phyloP scores from a whole-genome alignment of 495 filamentous ascomycete species.

The Delitschia confertaspora region DNA sequence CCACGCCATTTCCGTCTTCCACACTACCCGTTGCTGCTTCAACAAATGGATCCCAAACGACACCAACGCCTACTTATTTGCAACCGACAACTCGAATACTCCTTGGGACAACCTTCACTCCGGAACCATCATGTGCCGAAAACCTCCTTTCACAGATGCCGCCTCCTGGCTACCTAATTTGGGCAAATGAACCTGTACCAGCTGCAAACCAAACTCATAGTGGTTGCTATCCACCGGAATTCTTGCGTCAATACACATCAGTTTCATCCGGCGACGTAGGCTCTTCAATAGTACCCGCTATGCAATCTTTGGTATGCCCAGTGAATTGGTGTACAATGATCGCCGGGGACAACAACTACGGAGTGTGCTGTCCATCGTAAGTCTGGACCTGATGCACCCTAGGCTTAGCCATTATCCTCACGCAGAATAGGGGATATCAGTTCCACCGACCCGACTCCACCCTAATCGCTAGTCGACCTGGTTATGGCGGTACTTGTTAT shows the following conservation, averaged over 20 bases:
- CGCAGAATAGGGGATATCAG: constrained; percentile 6
- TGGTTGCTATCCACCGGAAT: constrained; percentile 10
- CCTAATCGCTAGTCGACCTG: constrained; percentile 10
- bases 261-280: constrained; percentile 4
- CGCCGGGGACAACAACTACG: constrained; percentile 11
- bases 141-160: constrained; percentile 3
- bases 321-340: constrained; percentile 13
- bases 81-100: constrained; percentile 4
- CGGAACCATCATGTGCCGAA: constrained; percentile 9
- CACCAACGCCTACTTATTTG: not conserved
- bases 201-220: not conserved
- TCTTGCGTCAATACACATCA: constrained; percentile 6
- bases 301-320: constrained; percentile 14
- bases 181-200: constrained; percentile 15
- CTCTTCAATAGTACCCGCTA: constrained; percentile 12
- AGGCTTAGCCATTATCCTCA: not conserved
- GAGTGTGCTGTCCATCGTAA: constrained; percentile 18
- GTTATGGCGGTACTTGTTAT: constrained; percentile 17
- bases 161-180: constrained; percentile 6
- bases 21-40: too few relatives aligned
- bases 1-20: too few relatives aligned
- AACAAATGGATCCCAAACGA: too few relatives aligned
- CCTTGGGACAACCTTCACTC: constrained; percentile 12
- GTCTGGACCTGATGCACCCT: not conserved
- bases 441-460: constrained; percentile 7